A percentile compares a stretch with the other conserved stretches of the same genome.
These are phyloP conservation scores for Talaromyces sp. DNA, from an alignment of 2,329 filamentous ascomycete species.

Conservation along the genomic window DNA sequence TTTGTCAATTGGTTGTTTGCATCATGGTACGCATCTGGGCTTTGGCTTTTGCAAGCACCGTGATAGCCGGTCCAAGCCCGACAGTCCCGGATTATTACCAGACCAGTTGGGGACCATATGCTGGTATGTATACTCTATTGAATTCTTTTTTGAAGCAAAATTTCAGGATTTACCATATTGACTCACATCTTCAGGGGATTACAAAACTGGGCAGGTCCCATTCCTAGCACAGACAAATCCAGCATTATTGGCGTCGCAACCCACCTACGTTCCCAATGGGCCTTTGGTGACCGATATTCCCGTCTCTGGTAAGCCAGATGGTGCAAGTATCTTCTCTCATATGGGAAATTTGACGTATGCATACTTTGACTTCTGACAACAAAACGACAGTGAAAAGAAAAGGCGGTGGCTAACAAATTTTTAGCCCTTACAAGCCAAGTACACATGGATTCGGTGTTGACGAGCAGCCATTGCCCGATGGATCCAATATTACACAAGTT, in stretches of 20 bases:
- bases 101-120: neutral
- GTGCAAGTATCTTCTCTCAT: conserved; percentile 63
- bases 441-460: conserved; percentile 66
- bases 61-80: neutral
- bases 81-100: conserved; percentile 1
- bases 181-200: neutral
- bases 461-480: conserved; percentile 63
- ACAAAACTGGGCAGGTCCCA: conserved; percentile 60
- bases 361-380: neutral
- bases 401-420: neutral
- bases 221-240: conserved; percentile 68
- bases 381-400: neutral
- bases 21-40: neutral
- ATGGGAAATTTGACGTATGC: conserved; percentile 57
- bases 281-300: conserved; percentile 68
- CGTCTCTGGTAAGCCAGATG: conserved; percentile 54
- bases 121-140: neutral
- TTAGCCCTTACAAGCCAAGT: conserved; percentile 58
- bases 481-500: conserved; percentile 64
- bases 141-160: neutral
- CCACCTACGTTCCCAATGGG: conserved; percentile 61
- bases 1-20: neutral
- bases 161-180: neutral
- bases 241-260: conserved; percentile 54
- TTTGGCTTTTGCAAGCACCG: neutral